Evolutionary conservation across 306 rosid species (phyloP), one percentile per base, ranked within the genome.

Genomic region (Phaseolus lunatus): DNA sequence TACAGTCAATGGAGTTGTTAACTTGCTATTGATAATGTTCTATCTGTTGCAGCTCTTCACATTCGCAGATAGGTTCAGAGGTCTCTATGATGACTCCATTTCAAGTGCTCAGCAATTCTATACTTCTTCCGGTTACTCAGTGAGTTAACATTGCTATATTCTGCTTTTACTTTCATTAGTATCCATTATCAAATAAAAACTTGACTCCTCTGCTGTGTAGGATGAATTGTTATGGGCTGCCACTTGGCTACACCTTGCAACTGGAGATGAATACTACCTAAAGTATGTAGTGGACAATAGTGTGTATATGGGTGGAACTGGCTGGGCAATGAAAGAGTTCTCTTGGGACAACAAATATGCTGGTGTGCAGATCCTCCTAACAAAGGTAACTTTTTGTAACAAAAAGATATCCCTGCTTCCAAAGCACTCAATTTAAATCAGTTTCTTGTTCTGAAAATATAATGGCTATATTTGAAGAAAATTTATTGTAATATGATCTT

Each of bases 291-390:
- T 85, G 61, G 91, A 94, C 86, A 90, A 90, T 52, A 94, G 90
- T 22, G 83, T 84, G 43, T 83, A 81, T 61, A 79, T 91, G 90
- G 98, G 98, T 18, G 98, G 98, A 78, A 92, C 94, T 12, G 98
- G 98, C 5, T 92, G 90, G 96, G 89, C 96, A 0, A 83, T 94
- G 62, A 86, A 80, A 45, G 97, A 94, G 63, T 94, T 94, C 86
- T 94, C 97, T 73, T 94, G 97, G 98, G 97, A 92, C 65, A 94
- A 85, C 86, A 94, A 94, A 74, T 92, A 94, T 84, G 97, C 96
- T 5, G 97, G 96, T 58, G 82, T 90, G 18, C 98, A 94, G 64
- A 85, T 73, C 79, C 97, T 94, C 79, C 83, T 94, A 64, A 84
- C 98, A 1, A 89, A 89, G 91, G 98, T 93, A 82, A 45, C 44